These are phyloP conservation scores for Paecilomyces sp. DNA, from an alignment of 2,329 filamentous ascomycete genomes.

Conservation along the genomic window DNA sequence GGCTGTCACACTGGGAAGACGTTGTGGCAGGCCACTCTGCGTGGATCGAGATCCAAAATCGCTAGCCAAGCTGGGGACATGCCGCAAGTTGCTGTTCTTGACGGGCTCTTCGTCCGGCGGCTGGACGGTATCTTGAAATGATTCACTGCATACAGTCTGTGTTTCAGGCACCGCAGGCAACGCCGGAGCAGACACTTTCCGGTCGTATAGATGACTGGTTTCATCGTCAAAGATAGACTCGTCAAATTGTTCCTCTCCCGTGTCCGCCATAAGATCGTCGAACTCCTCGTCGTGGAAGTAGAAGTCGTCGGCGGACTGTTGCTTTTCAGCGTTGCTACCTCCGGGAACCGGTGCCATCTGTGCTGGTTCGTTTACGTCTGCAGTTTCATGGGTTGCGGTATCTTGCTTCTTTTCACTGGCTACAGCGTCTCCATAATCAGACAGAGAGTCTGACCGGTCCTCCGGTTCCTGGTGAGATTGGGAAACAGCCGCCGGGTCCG, in stretches of 20 bases:
- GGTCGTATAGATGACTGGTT: constrained; percentile 35
- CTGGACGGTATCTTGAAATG: constrained; percentile 8
- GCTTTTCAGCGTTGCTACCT: constrained; percentile 1
- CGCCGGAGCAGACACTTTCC: constrained; percentile 18
- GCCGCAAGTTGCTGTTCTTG: constrained; percentile 17
- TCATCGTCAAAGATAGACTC: constrained; percentile 44
- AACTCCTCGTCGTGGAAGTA: constrained; percentile 44
- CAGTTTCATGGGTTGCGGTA: neutral
- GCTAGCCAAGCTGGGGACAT: constrained; percentile 29
- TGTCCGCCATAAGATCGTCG: constrained; percentile 28
- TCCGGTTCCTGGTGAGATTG: neutral
- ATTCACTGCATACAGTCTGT: constrained; percentile 1
- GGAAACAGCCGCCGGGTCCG: constrained; percentile 6
- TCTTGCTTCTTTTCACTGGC: neutral
- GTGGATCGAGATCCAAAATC: constrained; percentile 16
- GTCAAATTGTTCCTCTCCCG: constrained; percentile 32
- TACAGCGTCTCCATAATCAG: constrained; percentile 1
- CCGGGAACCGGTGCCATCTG: neutral
- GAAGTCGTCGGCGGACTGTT: constrained; percentile 27
- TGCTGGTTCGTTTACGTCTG: neutral
- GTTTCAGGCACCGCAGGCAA: constrained; percentile 2
- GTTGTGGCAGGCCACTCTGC: constrained; percentile 17
- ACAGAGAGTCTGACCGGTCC: neutral
- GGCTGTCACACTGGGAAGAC: constrained; percentile 26
- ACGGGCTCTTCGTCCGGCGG: constrained; percentile 1